A percentile compares a stretch with the other conserved stretches of the same genome.
Conservation (phyloP, 768 basidiomycete genomes). For the Tricholoma hemisulphureum region DNA sequence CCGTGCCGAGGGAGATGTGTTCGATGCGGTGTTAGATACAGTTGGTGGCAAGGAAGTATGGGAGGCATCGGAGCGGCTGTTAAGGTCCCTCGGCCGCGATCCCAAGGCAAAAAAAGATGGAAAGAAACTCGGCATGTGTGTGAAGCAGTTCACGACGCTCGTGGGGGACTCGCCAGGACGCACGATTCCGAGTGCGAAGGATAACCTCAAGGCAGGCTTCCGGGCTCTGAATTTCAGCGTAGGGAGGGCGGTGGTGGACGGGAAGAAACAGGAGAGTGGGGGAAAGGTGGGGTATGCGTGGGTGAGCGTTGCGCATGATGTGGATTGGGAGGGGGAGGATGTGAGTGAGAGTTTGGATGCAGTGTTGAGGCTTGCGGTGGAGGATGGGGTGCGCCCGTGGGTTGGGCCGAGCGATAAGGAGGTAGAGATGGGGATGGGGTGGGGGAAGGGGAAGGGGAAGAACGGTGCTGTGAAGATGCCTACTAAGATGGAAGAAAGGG, state of each 20-base stretch:
- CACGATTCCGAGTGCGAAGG: constrained; percentile 65
- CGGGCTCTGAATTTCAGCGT: constrained; percentile 50
- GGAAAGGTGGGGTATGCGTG: constrained; percentile 72
- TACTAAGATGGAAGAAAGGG: constrained; percentile 24
- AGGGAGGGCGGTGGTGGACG: constrained; percentile 7
- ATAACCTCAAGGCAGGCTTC: constrained; percentile 72
- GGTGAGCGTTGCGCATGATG: constrained; percentile 77
- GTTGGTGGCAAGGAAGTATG: constrained; percentile 79
- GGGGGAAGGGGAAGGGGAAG: constrained; percentile 7
- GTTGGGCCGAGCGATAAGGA: constrained; percentile 23
- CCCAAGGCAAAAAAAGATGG: constrained; percentile 17
- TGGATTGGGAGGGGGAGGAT: constrained; percentile 82
- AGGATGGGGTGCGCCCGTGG: constrained; percentile 44
- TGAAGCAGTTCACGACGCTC: constrained; percentile 73
- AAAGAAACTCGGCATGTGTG: constrained; percentile 23
- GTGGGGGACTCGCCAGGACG: constrained; percentile 69
- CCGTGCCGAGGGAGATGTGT: constrained; percentile 52
- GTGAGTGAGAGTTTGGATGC: constrained; percentile 50
- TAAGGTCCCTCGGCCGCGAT: constrained; percentile 33
- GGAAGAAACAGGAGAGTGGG: constrained; percentile 28
- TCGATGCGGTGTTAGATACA: constrained; percentile 84
- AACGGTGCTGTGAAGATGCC: background rate
- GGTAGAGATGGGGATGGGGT: constrained; percentile 23
- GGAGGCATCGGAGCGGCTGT: constrained; percentile 66
- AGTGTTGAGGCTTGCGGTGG: constrained; percentile 41